Base-by-base conservation (phyloP, 78 protist species). In the Pelomyxa schiedti region DNA sequence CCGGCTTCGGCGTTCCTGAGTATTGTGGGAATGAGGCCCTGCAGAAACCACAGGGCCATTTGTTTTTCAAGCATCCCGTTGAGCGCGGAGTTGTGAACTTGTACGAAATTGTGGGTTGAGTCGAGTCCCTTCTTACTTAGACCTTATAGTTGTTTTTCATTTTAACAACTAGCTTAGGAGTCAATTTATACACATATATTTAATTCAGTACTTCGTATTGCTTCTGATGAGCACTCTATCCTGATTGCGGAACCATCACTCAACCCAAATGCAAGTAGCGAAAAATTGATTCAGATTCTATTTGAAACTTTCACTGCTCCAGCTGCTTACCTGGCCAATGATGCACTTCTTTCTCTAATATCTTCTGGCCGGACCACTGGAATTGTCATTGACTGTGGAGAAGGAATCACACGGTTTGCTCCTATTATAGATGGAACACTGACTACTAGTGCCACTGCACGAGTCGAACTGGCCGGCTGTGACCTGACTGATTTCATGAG, bases 351-450 rank as follows among this genome's bases (percentile, higher is more conserved):
- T 1, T 74, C 97, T 2, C 81, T 96, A 28, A 86, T 86, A 72
- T 88, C 94, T 16, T 73, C 82, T 29, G 94, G 94, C 39, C 80
- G 91, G 43, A 88, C 92, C 40, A 94, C 94, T 26, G 97, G 99
- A 26, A 64, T 89, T 41, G 99, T 97, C 28, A 32, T 97, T 52
- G 97, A 95, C 77, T 88, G 94, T 65, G 99, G 99, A 22, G 98
- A 92, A 28, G 99, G 99, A 64, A 94, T 81, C 38, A 67, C 97
- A 35, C 93, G 92, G 75, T 76, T 91, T 24, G 97, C 92, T 26
- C 99, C 99, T 40, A 77, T 97, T 79, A 91, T 86, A 80, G 98
- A 97, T 74, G 97, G 97, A 0, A 86, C 81, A 65, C 80, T 85
- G 9, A 89, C 93, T 0, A 87, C 89, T 28, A 93, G 93, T 76